Base-by-base conservation (phyloP, 2,329 filamentous ascomycete genomes). In the Botryotinia convoluta region DNA sequence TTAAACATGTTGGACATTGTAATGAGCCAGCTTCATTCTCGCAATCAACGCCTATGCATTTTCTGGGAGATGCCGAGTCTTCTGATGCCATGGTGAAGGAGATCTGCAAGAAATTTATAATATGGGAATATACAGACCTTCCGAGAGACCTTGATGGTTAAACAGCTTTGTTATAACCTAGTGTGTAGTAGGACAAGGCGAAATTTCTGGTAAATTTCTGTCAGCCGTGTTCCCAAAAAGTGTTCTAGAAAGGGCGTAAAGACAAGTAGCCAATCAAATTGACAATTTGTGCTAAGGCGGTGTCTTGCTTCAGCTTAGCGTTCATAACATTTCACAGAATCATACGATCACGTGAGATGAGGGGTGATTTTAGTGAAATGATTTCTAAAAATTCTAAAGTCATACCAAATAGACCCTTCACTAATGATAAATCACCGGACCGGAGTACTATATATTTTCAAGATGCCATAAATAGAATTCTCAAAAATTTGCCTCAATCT, bases 1-100 rank as follows among this genome's bases (percentile, higher is more conserved):
- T 98, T 80, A 98, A 87, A 82, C 96, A 99, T 68, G 93, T 98
- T 72, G 96, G 96, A 83, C 96, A 99, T 83, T 98, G 95, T 64
- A 99, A 85, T 71, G 91, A 87, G 74, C 93, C 91, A 73, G 95
- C 95, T 76, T 95, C 91, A 76, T 98, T 97, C 59, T 88, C 86
- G 86, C 96, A 99, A 82, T 97, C 93, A 74, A 87, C 86, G 67
- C 96, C 93, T 72, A 91, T 86, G 82, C 96, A 99, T 83, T 91
- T 92, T 81, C 89, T 89, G 84, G 89, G 89, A 61, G 84, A 44
- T 79, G 84, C 79, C 35, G 85, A 83, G 20, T 86, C 82, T 82
- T 88, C 87, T 42, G 76, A 37, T 37, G 64, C 63, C 78, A 79
- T 79, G 22, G 37, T 72, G 54, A 64, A 54, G 51, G 29, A 45